Evolutionary conservation across 2,329 filamentous ascomycete species (phyloP), one percentile per base, ranked within the genome.

Genomic region (Fusarium transvaalense): DNA sequence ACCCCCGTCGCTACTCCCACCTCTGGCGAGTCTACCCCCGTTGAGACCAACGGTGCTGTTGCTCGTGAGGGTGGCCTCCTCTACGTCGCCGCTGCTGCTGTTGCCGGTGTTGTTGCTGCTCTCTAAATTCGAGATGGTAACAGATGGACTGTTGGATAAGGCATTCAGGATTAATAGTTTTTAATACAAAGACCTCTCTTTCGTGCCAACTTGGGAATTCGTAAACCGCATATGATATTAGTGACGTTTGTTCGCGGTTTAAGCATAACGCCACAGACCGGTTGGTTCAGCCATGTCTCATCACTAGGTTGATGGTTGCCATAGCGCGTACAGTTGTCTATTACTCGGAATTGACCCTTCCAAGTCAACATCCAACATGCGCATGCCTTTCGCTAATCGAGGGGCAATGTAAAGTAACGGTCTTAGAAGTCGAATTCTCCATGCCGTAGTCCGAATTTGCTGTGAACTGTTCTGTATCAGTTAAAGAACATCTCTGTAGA

Each of bases 11-110:
- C 51, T 37, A 60, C 41, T 35, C 39, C 54, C 21, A 65, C 52
- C 50, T 55, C 52, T 31, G 17, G 21, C 43, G 42, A 14, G 12
- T 31, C 53, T n/a, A 21, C 41, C 55, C 48, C 64, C 7, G 38
- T 52, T 23, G 23, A 34, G 25, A 68, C 66, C 47, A 66, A 61
- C 56, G 73, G 56, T 42, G 75, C 68, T 62, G 71, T 38, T 27
- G 35, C 72, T 34, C 60, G 73, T 27, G 68, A 75, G 64, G 69
- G 74, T 10, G 77, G 68, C 47, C 70, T 76, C 64, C 72, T 71
- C 53, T 56, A 76, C 51, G 76, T 74, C 10, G 76, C 75, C 6
- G 77, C 73, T n/a, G 56, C 75, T 15, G 77, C 72, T 17, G 76
- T 72, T 52, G 76, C 72, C 27, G 76, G 75, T 32, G 37, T 78